These are phyloP conservation scores for Naegleria fowleri DNA, from an alignment of 208 protist species.

Conservation along the genomic window DNA sequence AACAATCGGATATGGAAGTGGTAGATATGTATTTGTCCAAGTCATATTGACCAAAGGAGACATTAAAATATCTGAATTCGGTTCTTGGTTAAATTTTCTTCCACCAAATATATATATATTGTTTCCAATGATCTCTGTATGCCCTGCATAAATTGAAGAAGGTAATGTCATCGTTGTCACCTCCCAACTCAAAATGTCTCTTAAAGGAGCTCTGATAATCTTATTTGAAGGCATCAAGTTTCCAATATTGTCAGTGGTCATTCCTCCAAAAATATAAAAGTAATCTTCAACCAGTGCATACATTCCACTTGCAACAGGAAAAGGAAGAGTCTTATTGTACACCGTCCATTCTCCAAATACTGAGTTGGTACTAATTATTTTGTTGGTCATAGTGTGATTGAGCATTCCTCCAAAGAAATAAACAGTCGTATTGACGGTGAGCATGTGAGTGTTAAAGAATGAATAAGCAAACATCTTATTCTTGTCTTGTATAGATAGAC, in stretches of 20 bases:
- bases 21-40: not conserved
- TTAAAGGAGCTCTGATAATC: not conserved
- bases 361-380: not conserved
- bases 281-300: not conserved
- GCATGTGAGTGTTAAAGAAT: not conserved
- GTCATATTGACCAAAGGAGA: not conserved
- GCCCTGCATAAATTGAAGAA: not conserved
- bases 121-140: not conserved
- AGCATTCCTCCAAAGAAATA: not conserved
- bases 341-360: not conserved
- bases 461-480: not conserved
- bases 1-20: not conserved
- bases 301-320: not conserved
- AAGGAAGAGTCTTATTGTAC: not conserved
- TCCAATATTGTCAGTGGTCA: not conserved
- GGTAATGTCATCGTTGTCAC: not conserved
- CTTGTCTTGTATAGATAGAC: no score
- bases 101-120: not conserved
- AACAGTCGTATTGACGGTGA: not conserved
- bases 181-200: not conserved
- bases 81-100: not conserved
- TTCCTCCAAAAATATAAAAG: not conserved
- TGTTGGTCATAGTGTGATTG: not conserved
- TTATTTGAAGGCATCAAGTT: not conserved
- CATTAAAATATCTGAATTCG: not conserved